These are phyloP conservation scores for Aspergillus asperescens DNA, from an alignment of 495 filamentous ascomycete species.

Conservation along the genomic window DNA sequence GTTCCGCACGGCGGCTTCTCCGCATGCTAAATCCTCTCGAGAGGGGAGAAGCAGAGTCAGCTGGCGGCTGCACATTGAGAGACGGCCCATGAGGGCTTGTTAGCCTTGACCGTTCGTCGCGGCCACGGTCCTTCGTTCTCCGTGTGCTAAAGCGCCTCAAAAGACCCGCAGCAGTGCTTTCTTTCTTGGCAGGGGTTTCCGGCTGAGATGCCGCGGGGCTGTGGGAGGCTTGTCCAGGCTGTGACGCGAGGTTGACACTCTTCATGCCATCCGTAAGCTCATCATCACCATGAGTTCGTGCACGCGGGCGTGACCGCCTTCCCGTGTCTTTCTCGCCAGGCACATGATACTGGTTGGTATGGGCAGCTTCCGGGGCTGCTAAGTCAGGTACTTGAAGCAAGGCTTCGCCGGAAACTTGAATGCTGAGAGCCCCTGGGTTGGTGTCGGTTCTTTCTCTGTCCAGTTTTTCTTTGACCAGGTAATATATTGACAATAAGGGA, in stretches of 20 bases:
- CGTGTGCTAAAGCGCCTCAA: constrained; percentile 88
- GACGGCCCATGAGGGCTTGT: constrained; percentile 61
- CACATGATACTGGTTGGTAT: constrained; percentile 88
- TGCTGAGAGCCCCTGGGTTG: constrained; percentile 55
- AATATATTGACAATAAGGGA: constrained; percentile 90
- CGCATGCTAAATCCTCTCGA: constrained; percentile 81
- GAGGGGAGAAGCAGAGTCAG: constrained; percentile 55
- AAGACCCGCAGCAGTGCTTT: constrained; percentile 81
- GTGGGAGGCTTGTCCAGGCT: constrained; percentile 48
- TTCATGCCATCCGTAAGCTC: constrained; percentile 75
- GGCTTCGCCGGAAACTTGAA: constrained; percentile 53
- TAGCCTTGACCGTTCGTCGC: constrained; percentile 50
- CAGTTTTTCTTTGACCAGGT: constrained; percentile 89
- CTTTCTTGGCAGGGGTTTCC: constrained; percentile 70
- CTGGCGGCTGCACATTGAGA: constrained; percentile 67
- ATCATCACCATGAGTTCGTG: constrained; percentile 92
- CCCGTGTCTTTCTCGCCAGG: constrained; percentile 74
- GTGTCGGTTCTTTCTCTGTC: constrained; percentile 68
- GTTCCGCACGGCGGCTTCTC: constrained; percentile 58
- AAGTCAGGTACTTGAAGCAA: constrained; percentile 68
- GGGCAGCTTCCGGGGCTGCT: constrained; percentile 75
- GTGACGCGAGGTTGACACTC: constrained; percentile 57
- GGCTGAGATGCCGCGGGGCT: constrained; percentile 51
- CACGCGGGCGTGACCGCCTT: constrained; percentile 73
- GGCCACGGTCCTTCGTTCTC: constrained; percentile 53